Percentiles rank a stretch among this genome's conserved stretches.
Evolutionary conservation across 2,329 filamentous ascomycete genomes (phyloP).

Genomic region (Hypoxylon sp.): DNA sequence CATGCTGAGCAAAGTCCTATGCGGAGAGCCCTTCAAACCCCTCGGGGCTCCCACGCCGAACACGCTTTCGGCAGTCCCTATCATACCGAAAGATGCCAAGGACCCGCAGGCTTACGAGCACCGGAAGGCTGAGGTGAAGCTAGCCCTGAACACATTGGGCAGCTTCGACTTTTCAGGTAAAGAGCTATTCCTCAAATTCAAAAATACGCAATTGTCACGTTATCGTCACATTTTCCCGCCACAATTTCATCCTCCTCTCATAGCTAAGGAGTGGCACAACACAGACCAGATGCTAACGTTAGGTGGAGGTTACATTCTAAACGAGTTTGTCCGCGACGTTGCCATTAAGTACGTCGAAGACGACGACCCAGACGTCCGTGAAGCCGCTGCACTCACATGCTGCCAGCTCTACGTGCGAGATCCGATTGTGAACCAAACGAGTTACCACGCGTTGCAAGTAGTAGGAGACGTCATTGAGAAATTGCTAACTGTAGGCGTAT

Average conservation of each 20-base stretch:
- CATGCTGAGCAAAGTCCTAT: slow-evolving; percentile 94
- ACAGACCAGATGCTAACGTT: slow-evolving; percentile 37
- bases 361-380: slow-evolving; percentile 91
- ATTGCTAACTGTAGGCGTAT: slow-evolving; percentile 92
- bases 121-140: slow-evolving; percentile 87
- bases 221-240: not conserved
- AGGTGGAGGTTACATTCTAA: slow-evolving; percentile 81
- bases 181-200: slow-evolving; percentile 7
- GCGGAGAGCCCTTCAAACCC: slow-evolving; percentile 91
- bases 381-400: slow-evolving; percentile 95
- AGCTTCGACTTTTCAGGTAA: slow-evolving; percentile 91
- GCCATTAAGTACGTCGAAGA: slow-evolving; percentile 98
- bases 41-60: slow-evolving; percentile 90
- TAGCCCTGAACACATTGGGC: slow-evolving; percentile 95
- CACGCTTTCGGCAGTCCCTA: slow-evolving; percentile 82
- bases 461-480: slow-evolving; percentile 99
- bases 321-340: slow-evolving; percentile 98
- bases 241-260: not conserved
- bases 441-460: slow-evolving; percentile 95
- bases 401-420: slow-evolving; percentile 98
- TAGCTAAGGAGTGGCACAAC: not conserved
- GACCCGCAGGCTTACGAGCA: slow-evolving; percentile 86
- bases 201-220: not conserved
- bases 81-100: slow-evolving; percentile 89
- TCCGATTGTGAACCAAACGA: slow-evolving; percentile 97